Evolutionary conservation across 768 basidiomycete genomes (phyloP).

Genomic region (Podaxis rugospora): DNA sequence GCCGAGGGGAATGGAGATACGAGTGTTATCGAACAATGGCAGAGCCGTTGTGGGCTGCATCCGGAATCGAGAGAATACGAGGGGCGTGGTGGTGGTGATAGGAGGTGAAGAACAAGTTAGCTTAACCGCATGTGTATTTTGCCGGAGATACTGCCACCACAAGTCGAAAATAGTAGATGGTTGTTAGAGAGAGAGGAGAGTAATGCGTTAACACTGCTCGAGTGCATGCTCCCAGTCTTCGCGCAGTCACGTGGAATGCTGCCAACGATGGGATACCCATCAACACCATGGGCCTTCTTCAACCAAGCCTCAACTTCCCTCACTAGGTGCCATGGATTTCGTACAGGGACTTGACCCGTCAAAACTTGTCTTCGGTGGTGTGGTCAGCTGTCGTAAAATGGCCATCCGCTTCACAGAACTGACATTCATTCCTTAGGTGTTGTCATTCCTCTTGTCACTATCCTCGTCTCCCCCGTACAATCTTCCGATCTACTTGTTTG

Average conservation of each 20-base stretch:
- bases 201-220: neutral
- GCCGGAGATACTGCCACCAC: neutral
- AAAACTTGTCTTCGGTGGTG: slow-evolving; percentile 59
- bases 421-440: slow-evolving; percentile 32
- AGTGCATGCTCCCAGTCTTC: neutral
- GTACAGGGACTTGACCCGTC: slow-evolving; percentile 67
- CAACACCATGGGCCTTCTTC: neutral
- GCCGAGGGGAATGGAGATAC: slow-evolving; percentile 45
- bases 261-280: neutral
- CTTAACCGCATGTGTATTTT: slow-evolving; percentile 3
- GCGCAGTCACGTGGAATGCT: neutral
- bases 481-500: slow-evolving; percentile 79
- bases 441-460: slow-evolving; percentile 56
- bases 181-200: neutral
- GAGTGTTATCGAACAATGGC: slow-evolving; percentile 6
- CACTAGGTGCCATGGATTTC: slow-evolving; percentile 49
- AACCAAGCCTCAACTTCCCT: neutral
- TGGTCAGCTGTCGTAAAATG: slow-evolving; percentile 37
- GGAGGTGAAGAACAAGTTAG: neutral
- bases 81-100: neutral
- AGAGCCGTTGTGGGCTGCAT: neutral
- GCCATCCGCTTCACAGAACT: no score
- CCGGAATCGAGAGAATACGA: neutral
- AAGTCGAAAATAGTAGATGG: neutral
- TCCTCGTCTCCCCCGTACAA: slow-evolving; percentile 69